Conservation (phyloP, 176 grass and related monocot genomes). For the Musa troglodytarum region DNA sequence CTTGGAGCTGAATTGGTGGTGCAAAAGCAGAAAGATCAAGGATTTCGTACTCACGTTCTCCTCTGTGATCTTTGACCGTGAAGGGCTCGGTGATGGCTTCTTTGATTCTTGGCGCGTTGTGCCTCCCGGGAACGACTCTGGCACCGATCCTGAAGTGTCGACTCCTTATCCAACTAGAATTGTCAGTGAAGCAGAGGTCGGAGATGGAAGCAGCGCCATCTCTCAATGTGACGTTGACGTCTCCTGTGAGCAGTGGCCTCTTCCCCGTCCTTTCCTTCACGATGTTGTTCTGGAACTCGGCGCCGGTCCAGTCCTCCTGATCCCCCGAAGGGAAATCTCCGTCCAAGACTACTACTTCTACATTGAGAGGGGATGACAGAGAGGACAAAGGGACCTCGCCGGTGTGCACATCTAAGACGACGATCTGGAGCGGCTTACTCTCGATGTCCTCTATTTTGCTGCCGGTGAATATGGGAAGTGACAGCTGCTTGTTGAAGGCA, state of each 20-base stretch:
- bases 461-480: constrained; percentile 66
- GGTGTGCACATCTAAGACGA: constrained; percentile 25
- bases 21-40: not conserved
- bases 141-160: constrained; percentile 72
- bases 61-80: constrained; percentile 68
- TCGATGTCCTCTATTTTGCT: constrained; percentile 61
- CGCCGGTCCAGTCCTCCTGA: constrained; percentile 35
- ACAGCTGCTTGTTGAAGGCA: constrained; percentile 35
- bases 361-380: constrained; percentile 33
- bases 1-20: not conserved
- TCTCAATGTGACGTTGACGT: constrained; percentile 43
- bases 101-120: constrained; percentile 30
- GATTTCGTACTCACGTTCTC: constrained; percentile 44
- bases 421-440: constrained; percentile 39
- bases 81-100: constrained; percentile 80
- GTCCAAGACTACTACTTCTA: constrained; percentile 60
- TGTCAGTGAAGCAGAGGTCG: constrained; percentile 88
- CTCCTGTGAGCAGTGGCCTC: constrained; percentile 73
- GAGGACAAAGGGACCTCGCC: constrained; percentile 2
- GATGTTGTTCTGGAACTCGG: constrained; percentile 42
- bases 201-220: constrained; percentile 36
- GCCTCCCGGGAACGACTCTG: constrained; percentile 28
- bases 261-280: constrained; percentile 63
- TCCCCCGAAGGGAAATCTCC: constrained; percentile 51
- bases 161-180: constrained; percentile 76